Conservation (phyloP, 805 yeast genomes). For the Blastobotrys mokoenaii region DNA sequence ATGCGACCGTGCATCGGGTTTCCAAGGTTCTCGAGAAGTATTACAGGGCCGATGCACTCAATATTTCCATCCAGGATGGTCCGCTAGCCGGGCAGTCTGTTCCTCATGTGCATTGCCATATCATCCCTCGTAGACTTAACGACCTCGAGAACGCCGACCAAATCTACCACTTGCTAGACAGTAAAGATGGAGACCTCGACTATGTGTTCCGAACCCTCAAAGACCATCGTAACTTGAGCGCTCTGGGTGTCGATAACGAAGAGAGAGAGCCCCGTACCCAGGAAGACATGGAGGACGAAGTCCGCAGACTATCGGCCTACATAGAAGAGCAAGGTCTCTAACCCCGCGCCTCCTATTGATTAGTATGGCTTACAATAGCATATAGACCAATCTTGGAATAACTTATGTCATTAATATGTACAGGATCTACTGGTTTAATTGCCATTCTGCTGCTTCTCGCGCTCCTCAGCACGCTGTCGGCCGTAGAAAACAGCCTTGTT, state of each 20-base stretch:
- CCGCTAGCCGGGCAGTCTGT: conserved; percentile 94
- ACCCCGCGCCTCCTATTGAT: too few species aligned
- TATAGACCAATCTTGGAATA: too few species aligned
- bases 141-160: conserved; percentile 64
- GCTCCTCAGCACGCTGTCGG: conserved; percentile 23
- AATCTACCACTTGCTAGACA: conserved; percentile 59
- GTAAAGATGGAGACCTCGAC: conserved; percentile 41
- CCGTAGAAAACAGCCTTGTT: conserved; percentile 37
- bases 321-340: background rate
- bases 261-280: conserved; percentile 48
- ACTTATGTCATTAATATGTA: background rate
- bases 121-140: conserved; percentile 65
- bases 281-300: conserved; percentile 68
- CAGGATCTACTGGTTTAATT: too few species aligned
- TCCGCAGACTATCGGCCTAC: conserved; percentile 37
- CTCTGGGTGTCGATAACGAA: conserved; percentile 36
- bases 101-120: conserved; percentile 90
- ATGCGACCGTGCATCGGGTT: conserved; percentile 62
- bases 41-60: conserved; percentile 75
- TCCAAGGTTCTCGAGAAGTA: conserved; percentile 55
- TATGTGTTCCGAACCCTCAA: conserved; percentile 25
- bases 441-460: conserved; percentile 6
- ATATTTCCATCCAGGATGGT: conserved; percentile 94
- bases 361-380: too few species aligned
- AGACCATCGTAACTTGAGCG: conserved; percentile 16